Conservation (phyloP, 768 basidiomycete genomes). For the Guyanaporus albipodus region DNA sequence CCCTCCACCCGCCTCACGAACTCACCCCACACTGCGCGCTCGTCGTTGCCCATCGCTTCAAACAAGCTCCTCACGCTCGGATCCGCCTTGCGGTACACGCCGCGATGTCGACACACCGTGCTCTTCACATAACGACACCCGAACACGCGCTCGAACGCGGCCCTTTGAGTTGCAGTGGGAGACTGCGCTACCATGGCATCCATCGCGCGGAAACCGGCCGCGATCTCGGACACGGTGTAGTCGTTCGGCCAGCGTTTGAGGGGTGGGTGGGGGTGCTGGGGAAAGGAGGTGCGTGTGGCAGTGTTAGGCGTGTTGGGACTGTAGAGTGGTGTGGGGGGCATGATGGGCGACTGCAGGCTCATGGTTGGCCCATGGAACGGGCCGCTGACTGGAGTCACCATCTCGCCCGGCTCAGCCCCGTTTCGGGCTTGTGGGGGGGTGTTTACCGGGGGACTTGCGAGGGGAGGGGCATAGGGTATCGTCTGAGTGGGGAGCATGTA, state of each 20-base stretch:
- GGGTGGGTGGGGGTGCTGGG: constrained; percentile 58
- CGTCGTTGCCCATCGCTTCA: constrained; percentile 49
- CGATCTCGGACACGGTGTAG: constrained; percentile 64
- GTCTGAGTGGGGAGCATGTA: constrained; percentile 28
- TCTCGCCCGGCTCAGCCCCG: constrained; percentile 15
- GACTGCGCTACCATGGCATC: constrained; percentile 33
- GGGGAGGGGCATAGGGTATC: constrained; percentile 24
- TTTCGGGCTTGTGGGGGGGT: constrained; percentile 12
- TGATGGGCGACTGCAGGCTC: constrained; percentile 18
- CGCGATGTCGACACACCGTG: constrained; percentile 69
- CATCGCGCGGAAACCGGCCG: constrained; percentile 54
- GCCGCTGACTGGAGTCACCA: constrained; percentile 9
- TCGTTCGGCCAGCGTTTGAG: constrained; percentile 77
- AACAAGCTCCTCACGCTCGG: constrained; percentile 45
- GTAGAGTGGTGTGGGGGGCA: constrained; percentile 20
- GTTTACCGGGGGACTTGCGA: constrained; percentile 17
- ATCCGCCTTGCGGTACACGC: constrained; percentile 59
- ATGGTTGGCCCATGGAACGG: constrained; percentile 14
- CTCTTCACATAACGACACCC: constrained; percentile 69
- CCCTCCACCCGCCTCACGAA: constrained; percentile 63
- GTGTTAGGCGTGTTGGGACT: constrained; percentile 21
- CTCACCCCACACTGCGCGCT: constrained; percentile 64
- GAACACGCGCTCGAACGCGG: constrained; percentile 67
- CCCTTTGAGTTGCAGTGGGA: constrained; percentile 54
- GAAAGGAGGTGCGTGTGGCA: constrained; percentile 31